Percentiles rank a stretch among this genome's conserved stretches.
These are phyloP conservation scores for Hemileccinum rubropunctum DNA, from an alignment of 768 basidiomycete species.

Conservation along the genomic window DNA sequence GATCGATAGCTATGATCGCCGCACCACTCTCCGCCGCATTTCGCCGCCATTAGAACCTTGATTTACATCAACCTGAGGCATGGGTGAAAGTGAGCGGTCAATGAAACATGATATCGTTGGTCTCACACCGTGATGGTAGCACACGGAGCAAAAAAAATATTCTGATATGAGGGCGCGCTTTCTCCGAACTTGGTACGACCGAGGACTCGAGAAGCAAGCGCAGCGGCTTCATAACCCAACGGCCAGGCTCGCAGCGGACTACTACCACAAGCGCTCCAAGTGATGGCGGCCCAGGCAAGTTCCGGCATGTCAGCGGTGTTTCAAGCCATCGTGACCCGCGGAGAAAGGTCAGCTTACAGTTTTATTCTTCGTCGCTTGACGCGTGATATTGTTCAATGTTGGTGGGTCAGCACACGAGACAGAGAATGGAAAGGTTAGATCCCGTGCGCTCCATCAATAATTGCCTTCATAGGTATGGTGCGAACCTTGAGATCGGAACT, in stretches of 20 bases:
- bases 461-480: slow-evolving; percentile 13
- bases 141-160: background rate
- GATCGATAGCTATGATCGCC: slow-evolving; percentile 26
- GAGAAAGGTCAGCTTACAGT: slow-evolving; percentile 14
- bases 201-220: slow-evolving; percentile 4
- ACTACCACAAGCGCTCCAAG: background rate
- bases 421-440: slow-evolving; percentile 17
- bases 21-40: slow-evolving; percentile 11
- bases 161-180: background rate
- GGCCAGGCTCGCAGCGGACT: background rate
- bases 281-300: slow-evolving; percentile 7
- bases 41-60: slow-evolving; percentile 11
- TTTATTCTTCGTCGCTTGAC: slow-evolving; percentile 8
- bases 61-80: slow-evolving; percentile 12
- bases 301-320: slow-evolving; percentile 14
- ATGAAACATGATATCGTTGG: background rate
- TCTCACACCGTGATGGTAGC: background rate
- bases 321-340: slow-evolving; percentile 27
- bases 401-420: slow-evolving; percentile 1
- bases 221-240: background rate
- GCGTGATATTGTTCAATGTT: background rate
- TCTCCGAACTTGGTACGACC: background rate
- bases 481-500: slow-evolving; percentile 11
- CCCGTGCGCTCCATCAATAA: slow-evolving; percentile 16
- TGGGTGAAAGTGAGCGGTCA: background rate